Percentiles rank a stretch among this genome's conserved stretches.
These are phyloP conservation scores for Colletotrichum graminicola DNA, from an alignment of 2,329 filamentous ascomycete species.

Conservation along the genomic window DNA sequence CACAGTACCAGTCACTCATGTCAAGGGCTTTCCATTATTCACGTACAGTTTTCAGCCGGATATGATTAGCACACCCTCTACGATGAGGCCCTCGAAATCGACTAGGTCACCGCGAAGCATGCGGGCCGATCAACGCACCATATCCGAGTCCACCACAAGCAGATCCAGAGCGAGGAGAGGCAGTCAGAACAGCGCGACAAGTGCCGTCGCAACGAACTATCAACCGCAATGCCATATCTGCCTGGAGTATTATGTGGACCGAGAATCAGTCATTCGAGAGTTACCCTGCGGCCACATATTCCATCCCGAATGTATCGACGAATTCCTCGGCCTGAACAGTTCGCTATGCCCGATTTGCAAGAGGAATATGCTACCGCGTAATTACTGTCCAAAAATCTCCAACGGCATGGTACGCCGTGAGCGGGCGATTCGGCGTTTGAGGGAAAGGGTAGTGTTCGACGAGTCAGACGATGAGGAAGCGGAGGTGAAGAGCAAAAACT, in stretches of 20 bases:
- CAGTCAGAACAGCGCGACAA: constrained; percentile 50
- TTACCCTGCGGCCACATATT: constrained; percentile 93
- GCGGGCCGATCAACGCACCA: constrained; percentile 37
- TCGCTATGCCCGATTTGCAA: constrained; percentile 95
- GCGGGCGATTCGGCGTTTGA: constrained; percentile 72
- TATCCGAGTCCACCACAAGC: constrained; percentile 30
- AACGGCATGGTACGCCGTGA: constrained; percentile 90
- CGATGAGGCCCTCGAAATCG: constrained; percentile 52
- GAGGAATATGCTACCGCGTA: constrained; percentile 78
- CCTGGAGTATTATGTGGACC: constrained; percentile 80
- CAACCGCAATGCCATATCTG: constrained; percentile 94
- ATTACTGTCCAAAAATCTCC: constrained; percentile 78
- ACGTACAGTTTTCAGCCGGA: constrained; percentile 75
- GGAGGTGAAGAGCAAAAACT: constrained; percentile 53
- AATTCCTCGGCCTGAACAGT: constrained; percentile 81
- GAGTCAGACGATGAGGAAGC: constrained; percentile 50
- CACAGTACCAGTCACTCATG: constrained; percentile 77
- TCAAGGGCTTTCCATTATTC: constrained; percentile 83
- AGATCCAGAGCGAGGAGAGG: constrained; percentile 54
- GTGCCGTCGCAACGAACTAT: constrained; percentile 66
- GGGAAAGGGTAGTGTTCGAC: constrained; percentile 64
- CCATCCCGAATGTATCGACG: constrained; percentile 91
- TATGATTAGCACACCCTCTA: constrained; percentile 50
- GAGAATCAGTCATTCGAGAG: constrained; percentile 81
- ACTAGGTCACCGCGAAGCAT: constrained; percentile 46